phyloP scores from a whole-genome alignment of 805 yeast genomes.

The Huiozyma sinensis region DNA sequence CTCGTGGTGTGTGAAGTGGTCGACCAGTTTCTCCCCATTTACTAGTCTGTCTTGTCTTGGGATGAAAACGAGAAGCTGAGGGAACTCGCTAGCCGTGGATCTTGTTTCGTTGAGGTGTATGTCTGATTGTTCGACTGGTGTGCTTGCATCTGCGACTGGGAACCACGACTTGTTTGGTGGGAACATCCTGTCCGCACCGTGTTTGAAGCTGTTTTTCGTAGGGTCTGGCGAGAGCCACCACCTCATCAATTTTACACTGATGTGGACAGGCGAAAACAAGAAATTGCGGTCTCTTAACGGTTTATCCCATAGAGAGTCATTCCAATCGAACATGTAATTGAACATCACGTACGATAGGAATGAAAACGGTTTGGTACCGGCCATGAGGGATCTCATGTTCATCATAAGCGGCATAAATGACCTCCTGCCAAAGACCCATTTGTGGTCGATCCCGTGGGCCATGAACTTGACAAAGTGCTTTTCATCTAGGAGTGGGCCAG shows the following conservation, averaged over 20 bases:
- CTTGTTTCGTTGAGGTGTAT: slow-evolving; percentile 25
- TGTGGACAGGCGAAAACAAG: slow-evolving; percentile 74
- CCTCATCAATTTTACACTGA: slow-evolving; percentile 69
- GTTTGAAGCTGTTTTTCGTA: slow-evolving; percentile 34
- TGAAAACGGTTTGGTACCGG: slow-evolving; percentile 45
- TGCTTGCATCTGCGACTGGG: slow-evolving; percentile 12
- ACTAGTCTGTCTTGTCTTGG: slow-evolving; percentile 73
- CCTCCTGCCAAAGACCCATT: slow-evolving; percentile 59
- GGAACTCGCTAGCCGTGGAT: slow-evolving; percentile 32
- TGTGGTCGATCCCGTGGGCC: slow-evolving; percentile 38
- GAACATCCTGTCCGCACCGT: slow-evolving; percentile 34
- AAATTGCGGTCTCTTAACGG: slow-evolving; percentile 63
- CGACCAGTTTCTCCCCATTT: slow-evolving; percentile 54
- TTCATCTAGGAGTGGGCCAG: slow-evolving; percentile 63
- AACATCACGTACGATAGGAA: slow-evolving; percentile 69
- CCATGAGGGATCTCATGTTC: slow-evolving; percentile 40
- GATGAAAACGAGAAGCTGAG: slow-evolving; percentile 55
- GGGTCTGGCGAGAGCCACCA: slow-evolving; percentile 71
- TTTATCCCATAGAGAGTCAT: slow-evolving; percentile 64
- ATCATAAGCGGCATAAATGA: slow-evolving; percentile 74
- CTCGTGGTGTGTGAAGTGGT: slow-evolving; percentile 57
- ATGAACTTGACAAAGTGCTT: slow-evolving; percentile 53
- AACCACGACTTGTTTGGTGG: slow-evolving; percentile 49
- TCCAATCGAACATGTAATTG: slow-evolving; percentile 82
- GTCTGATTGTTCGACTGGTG: not conserved